These are phyloP conservation scores for Aspergillus jensenii DNA, from an alignment of 2,329 filamentous ascomycete species.

Conservation along the genomic window DNA sequence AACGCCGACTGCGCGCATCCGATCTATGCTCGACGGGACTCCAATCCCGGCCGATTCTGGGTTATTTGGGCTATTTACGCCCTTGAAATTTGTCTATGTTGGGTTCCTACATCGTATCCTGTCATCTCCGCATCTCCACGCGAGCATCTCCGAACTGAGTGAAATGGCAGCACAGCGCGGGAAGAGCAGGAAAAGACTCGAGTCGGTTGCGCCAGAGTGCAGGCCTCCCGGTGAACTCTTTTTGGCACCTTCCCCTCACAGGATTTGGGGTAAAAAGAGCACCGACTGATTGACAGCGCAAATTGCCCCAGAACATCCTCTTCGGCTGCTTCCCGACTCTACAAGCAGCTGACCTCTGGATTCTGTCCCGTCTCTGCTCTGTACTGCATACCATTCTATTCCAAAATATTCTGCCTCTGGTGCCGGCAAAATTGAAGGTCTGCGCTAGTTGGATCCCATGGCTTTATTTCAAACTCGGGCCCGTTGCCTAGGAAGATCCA, in stretches of 20 bases:
- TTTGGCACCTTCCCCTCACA: constrained; percentile 29
- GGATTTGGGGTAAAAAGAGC: constrained; percentile 27
- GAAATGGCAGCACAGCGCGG: too few species aligned
- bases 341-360: not conserved
- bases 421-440: not conserved
- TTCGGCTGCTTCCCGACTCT: not conserved
- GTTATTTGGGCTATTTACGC: not conserved
- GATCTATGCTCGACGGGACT: not conserved
- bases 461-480: not conserved
- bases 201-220: constrained; percentile 5
- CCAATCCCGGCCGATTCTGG: not conserved
- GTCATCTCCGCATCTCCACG: constrained; percentile 13
- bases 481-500: constrained; percentile 5
- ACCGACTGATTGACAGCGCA: not conserved
- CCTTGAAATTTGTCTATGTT: not conserved
- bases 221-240: constrained; percentile 22
- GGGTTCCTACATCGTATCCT: not conserved
- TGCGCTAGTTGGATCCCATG: not conserved
- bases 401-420: not conserved
- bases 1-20: not conserved
- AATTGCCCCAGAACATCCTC: too few species aligned
- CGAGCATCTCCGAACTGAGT: not conserved
- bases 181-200: not conserved
- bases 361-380: too few species aligned
- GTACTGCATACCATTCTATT: not conserved